phyloP scores from a whole-genome alignment of 768 basidiomycete genomes.

The Pleurotus tuber-regium region DNA sequence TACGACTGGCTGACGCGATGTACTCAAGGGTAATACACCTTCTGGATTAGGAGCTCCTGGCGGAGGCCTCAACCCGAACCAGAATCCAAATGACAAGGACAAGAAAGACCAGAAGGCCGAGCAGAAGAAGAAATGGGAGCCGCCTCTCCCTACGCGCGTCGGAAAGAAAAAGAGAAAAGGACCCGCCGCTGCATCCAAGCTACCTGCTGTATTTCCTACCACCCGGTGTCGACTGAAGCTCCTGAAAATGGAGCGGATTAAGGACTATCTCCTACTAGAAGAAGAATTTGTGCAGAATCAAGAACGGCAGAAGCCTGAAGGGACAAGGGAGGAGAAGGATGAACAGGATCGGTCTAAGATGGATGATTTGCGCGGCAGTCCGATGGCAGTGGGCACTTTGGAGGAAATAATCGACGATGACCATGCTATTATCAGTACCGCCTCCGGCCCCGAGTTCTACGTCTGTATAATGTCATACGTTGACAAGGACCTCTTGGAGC shows the following conservation, averaged over 20 bases:
- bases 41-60: conserved; percentile 51
- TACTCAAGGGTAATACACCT: conserved; percentile 73
- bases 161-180: conserved; percentile 97
- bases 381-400: conserved; percentile 97
- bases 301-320: conserved; percentile 84
- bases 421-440: conserved; percentile 97
- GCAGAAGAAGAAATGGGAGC: conserved; percentile 96
- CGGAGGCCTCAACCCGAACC: conserved; percentile 23
- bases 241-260: conserved; percentile 96
- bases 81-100: conserved; percentile 34
- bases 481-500: conserved; percentile 96
- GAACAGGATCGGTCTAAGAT: conserved; percentile 93
- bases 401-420: conserved; percentile 98
- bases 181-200: conserved; percentile 87
- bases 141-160: conserved; percentile 93
- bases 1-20: neutral
- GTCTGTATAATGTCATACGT: conserved; percentile 98
- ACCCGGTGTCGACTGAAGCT: conserved; percentile 94
- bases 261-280: conserved; percentile 95
- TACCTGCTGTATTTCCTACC: conserved; percentile 91
- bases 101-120: conserved; percentile 51
- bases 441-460: conserved; percentile 94
- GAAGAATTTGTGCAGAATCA: conserved; percentile 94
- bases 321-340: conserved; percentile 89
- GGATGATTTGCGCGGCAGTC: conserved; percentile 91